Evolutionary conservation across 345 rosid species (phyloP).

Genomic region (Eucalyptus marginata): DNA sequence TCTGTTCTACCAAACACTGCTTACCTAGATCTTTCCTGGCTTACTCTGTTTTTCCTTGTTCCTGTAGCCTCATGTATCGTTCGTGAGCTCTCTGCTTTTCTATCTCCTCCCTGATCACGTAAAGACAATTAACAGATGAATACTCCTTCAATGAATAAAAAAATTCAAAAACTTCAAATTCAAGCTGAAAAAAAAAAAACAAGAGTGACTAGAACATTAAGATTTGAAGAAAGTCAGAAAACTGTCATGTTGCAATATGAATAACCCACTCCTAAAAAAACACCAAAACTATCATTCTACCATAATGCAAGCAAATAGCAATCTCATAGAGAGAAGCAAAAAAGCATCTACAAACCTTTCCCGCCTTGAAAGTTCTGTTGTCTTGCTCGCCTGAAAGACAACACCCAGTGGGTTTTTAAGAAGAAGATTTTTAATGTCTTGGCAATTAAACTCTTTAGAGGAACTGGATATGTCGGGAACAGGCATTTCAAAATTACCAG

Average conservation of each 20-base stretch:
- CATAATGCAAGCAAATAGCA: not conserved
- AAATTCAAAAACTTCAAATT: not conserved
- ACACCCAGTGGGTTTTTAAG: not conserved
- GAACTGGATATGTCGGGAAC: not conserved
- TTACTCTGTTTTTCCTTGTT: conserved; percentile 95
- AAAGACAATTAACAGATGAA: not conserved
- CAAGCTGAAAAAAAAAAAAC: not conserved
- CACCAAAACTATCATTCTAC: not conserved
- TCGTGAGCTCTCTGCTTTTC: conserved; percentile 96
- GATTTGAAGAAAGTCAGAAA: not conserved
- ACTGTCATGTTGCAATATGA: not conserved
- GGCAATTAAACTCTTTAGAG: not conserved
- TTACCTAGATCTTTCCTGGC: conserved; percentile 87
- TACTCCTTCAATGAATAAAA: not conserved
- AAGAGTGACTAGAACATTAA: not conserved
- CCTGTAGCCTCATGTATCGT: conserved; percentile 95
- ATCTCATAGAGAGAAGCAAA: not conserved
- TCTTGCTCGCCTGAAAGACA: conserved; percentile 41
- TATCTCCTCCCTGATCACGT: conserved; percentile 60
- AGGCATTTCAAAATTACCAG: not conserved
- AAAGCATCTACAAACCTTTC: conserved; percentile 53
- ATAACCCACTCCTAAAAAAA: not conserved
- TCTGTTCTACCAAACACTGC: not conserved
- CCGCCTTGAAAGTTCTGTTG: conserved; percentile 92
- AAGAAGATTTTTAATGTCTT: not conserved